A percentile compares a stretch with the other conserved stretches of the same genome.
Conservation (phyloP, 2,329 filamentous ascomycete species). For the Alternaria arborescens region DNA sequence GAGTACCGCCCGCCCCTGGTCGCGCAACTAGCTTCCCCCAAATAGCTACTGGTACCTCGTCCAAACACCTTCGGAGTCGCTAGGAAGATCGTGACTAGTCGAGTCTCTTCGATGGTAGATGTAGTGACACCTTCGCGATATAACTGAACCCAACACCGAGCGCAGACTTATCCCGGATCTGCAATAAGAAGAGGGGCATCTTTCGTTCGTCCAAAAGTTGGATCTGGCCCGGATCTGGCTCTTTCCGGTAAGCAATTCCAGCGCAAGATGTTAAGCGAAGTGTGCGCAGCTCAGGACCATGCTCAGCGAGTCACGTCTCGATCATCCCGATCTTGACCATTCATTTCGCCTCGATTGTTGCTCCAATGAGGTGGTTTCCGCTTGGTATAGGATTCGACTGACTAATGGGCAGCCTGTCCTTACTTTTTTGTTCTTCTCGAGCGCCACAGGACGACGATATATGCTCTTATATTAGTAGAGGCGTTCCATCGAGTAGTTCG, state of each 20-base stretch:
- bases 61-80: neutral
- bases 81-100: neutral
- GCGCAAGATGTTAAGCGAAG: constrained; percentile 22
- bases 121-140: neutral
- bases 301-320: neutral
- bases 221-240: constrained; percentile 10
- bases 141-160: neutral
- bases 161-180: neutral
- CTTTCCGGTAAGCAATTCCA: constrained; percentile 29
- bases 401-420: neutral
- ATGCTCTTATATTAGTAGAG: neutral
- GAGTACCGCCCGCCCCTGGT: constrained; percentile 2
- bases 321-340: neutral
- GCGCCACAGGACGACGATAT: neutral
- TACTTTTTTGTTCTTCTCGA: neutral
- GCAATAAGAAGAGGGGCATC: neutral
- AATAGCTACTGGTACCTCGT: neutral
- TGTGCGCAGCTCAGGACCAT: constrained; percentile 10
- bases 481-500: neutral
- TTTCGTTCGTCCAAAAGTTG: constrained; percentile 4
- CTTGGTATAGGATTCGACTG: neutral
- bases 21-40: neutral
- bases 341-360: neutral
- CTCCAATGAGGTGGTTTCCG: neutral
- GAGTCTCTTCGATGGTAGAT: neutral